Evolutionary conservation across 495 filamentous ascomycete species (phyloP).

Genomic region (Amphirosellinia nigrospora): DNA sequence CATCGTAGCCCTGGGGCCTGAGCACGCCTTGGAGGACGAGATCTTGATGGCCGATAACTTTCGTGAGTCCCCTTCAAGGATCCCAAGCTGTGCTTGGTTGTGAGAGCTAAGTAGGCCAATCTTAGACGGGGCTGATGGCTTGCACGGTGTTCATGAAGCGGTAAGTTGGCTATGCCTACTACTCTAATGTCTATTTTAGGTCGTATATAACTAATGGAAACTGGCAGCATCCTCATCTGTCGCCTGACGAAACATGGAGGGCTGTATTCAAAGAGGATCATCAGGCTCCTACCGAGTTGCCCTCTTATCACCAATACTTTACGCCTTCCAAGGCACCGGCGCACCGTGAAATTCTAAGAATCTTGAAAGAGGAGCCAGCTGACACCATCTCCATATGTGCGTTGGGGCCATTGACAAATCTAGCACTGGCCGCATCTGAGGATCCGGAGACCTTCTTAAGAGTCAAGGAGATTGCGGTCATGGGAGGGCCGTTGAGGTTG

Average conservation of each 20-base stretch:
- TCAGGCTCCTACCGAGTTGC: conserved; percentile 44
- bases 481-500: conserved; percentile 83
- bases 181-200: not conserved
- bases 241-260: conserved; percentile 83
- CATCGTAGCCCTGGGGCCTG: conserved; percentile 83
- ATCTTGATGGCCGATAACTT: conserved; percentile 87
- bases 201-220: not conserved
- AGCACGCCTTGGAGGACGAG: conserved; percentile 83
- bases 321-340: conserved; percentile 72
- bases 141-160: conserved; percentile 84
- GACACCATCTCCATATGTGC: conserved; percentile 89
- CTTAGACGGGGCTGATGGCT: conserved; percentile 85
- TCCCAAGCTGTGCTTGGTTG: not conserved
- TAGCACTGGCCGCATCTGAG: conserved; percentile 83
- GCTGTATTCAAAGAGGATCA: conserved; percentile 71
- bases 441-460: conserved; percentile 86
- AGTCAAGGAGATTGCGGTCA: conserved; percentile 91
- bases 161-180: conserved; percentile 56
- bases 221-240: conserved; percentile 83
- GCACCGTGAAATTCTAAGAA: conserved; percentile 82
- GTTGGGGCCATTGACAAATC: conserved; percentile 88
- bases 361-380: conserved; percentile 76
- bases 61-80: conserved; percentile 61
- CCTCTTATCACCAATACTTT: conserved; percentile 63
- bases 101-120: not conserved